Base-by-base conservation (phyloP, 805 yeast species). In the Yarrowia sp. region DNA sequence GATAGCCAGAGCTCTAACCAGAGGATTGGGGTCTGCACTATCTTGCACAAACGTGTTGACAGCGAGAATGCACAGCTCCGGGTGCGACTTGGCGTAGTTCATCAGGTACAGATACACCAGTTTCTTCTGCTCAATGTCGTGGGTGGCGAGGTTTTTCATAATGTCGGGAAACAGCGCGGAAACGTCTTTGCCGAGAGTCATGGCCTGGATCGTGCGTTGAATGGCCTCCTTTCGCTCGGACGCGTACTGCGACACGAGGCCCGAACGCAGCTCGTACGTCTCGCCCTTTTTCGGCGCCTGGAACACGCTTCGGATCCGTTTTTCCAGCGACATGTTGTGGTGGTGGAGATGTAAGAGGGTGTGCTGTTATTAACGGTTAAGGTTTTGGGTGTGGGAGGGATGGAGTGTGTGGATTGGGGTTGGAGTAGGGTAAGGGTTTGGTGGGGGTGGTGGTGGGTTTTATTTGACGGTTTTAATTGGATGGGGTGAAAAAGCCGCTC, bases 151-250 rank as follows among this genome's bases (percentile, higher is more conserved):
- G 77, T 95, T 95, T 78, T 95, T 96, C 75, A 95, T 80, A 32
- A 95, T 96, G 75, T 95, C 98, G 1, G 99, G 99, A 71, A 95
- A 95, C 65, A 95, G 80, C 1, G 96, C 85, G 17, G 96, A 89
- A 28, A 95, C 98, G 75, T 95, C 99, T 74, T 95, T 95, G 10
- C 98, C 98, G 35, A 92, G 84, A 0, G 99, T 95, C 99, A 95
- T 95, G 66, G 97, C 98, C 66, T 95, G 96, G 73, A 95, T 95
- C 18, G 96, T 97, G 66, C 97, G 84, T 77, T 93, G 96, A 70
- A 95, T 95, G 15, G 99, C 96, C 75, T 95, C 99, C 74, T 95
- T 95, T 66, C 97, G 74, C 73, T 96, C 98, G 69, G 85, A 87
- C 31, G 97, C 96, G 76, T 90, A 95, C 77, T 91, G 98, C 8